A percentile compares a stretch with the other conserved stretches of the same genome.
Conservation (phyloP, 148 eudicot species). For the Spergularia bocconei region DNA sequence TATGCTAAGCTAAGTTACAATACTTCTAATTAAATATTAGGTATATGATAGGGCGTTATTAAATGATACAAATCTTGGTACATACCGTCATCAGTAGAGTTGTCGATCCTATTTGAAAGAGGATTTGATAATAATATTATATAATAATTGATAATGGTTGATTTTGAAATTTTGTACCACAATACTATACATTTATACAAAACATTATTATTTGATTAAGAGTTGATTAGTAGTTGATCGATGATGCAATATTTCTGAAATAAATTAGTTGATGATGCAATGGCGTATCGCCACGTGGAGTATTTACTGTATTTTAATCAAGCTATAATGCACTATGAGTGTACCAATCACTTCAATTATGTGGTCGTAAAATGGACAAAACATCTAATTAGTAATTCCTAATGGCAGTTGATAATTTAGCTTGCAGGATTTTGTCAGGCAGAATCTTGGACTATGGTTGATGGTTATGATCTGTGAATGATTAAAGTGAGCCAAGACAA, state of each 20-base stretch:
- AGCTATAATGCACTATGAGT: constrained; percentile 9
- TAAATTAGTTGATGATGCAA: constrained; percentile 12
- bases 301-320: not conserved
- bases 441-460: constrained; percentile 27
- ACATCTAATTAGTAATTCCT: constrained; percentile 17
- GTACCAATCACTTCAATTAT: constrained; percentile 25
- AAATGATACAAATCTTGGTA: not conserved
- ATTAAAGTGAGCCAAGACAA: constrained; percentile 12
- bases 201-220: no score
- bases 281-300: constrained; percentile 16
- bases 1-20: constrained; percentile 1
- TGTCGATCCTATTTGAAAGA: no score
- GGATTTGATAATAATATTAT: no score
- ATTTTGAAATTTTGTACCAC: no score
- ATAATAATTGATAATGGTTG: no score
- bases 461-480: constrained; percentile 21
- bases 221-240: no score
- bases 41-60: not conserved
- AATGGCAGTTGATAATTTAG: constrained; percentile 14
- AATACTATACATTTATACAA: no score
- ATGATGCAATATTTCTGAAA: no score
- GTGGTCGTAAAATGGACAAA: constrained; percentile 22
- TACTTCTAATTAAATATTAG: not conserved
- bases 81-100: no score
- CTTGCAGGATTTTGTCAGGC: constrained; percentile 28